phyloP scores from a whole-genome alignment of 2,329 filamentous ascomycete genomes.

The Xylariaceae sp. region DNA sequence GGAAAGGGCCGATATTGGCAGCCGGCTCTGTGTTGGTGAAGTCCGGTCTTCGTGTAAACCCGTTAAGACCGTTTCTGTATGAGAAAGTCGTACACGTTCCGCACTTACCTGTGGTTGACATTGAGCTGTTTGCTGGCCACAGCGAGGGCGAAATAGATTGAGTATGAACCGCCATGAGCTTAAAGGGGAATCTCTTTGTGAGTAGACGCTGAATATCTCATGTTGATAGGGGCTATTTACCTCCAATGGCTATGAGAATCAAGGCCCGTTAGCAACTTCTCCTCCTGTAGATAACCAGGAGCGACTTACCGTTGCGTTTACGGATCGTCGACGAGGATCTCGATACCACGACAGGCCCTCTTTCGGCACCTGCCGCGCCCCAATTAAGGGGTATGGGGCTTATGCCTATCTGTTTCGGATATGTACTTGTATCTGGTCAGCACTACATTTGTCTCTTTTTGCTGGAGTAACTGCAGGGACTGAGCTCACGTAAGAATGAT shows the following conservation, averaged over 20 bases:
- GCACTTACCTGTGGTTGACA: constrained; percentile 63
- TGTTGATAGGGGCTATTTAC: constrained; percentile 34
- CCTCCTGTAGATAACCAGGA: neutral
- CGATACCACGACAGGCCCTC: constrained; percentile 86
- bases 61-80: constrained; percentile 7
- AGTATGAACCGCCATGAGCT: constrained; percentile 76
- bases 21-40: constrained; percentile 84
- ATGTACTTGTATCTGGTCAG: constrained; percentile 51
- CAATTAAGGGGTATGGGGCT: constrained; percentile 85
- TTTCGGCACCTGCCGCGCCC: constrained; percentile 70
- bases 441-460: neutral
- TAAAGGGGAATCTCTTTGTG: constrained; percentile 12
- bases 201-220: constrained; percentile 3
- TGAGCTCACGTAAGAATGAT: constrained; percentile 48
- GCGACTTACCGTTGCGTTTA: constrained; percentile 65
- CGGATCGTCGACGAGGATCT: constrained; percentile 69
- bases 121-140: constrained; percentile 87
- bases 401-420: constrained; percentile 90
- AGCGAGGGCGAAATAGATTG: constrained; percentile 89
- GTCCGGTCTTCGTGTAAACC: constrained; percentile 41
- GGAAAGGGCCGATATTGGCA: constrained; percentile 81
- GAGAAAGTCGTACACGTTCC: neutral
- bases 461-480: neutral
- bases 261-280: constrained; percentile 15
- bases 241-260: constrained; percentile 47